Evolutionary conservation across 2,329 filamentous ascomycete species (phyloP).

Genomic region (Clathrospora elynae): DNA sequence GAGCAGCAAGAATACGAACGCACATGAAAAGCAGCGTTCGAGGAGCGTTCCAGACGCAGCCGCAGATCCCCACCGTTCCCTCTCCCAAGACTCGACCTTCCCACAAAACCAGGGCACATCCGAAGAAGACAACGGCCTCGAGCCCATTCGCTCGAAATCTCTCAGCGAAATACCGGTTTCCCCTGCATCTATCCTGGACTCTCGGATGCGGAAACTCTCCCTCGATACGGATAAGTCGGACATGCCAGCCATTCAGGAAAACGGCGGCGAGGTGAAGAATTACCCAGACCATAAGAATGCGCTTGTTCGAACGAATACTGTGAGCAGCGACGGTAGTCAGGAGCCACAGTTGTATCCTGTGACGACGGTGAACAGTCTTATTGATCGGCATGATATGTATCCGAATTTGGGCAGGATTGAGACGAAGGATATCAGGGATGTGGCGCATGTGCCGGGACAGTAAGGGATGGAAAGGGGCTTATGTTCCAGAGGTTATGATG

Average conservation of each 20-base stretch:
- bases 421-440: conserved; percentile 48
- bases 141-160: conserved; percentile 42
- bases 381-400: conserved; percentile 54
- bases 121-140: conserved; percentile 27
- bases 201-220: conserved; percentile 28
- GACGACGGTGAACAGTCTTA: conserved; percentile 44
- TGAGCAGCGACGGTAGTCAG: conserved; percentile 30
- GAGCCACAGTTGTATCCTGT: conserved; percentile 28
- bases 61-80: conserved; percentile 34
- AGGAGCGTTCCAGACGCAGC: conserved; percentile 27
- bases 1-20: conserved; percentile 20
- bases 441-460: conserved; percentile 25
- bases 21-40: conserved; percentile 24
- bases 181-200: conserved; percentile 31
- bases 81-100: conserved; percentile 28
- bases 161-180: conserved; percentile 39
- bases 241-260: conserved; percentile 17
- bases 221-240: conserved; percentile 10
- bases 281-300: conserved; percentile 26
- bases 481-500: background rate
- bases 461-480: background rate
- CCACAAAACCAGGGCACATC: conserved; percentile 6
- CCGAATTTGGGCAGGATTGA: conserved; percentile 42
- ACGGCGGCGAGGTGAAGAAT: conserved; percentile 10
- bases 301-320: conserved; percentile 37